phyloP scores from a whole-genome alignment of 768 basidiomycete genomes.

The Chalciporus chontae region DNA sequence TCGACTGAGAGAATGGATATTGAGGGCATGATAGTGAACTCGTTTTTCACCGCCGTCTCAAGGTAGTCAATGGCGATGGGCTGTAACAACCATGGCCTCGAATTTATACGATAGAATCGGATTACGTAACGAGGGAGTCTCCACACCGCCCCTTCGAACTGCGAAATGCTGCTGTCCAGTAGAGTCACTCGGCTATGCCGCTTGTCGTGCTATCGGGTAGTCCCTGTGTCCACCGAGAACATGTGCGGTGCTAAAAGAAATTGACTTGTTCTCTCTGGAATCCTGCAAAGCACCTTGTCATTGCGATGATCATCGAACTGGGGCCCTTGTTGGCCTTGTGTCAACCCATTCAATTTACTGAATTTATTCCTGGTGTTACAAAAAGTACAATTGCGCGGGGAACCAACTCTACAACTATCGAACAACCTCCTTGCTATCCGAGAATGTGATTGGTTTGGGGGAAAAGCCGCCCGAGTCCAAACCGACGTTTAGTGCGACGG shows the following conservation, averaged over 20 bases:
- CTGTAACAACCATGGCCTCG: too few species aligned
- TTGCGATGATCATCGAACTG: background rate
- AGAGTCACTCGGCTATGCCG: constrained; percentile 16
- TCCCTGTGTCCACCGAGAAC: constrained; percentile 10
- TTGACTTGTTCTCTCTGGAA: constrained; percentile 15
- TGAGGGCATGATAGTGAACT: constrained; percentile 20
- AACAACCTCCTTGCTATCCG: background rate
- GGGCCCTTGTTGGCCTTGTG: too few species aligned
- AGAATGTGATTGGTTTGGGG: background rate
- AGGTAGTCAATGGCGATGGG: constrained; percentile 1
- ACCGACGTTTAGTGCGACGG: background rate
- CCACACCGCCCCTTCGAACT: constrained; percentile 8
- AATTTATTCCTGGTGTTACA: constrained; percentile 7
- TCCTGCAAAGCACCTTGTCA: background rate
- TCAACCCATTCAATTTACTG: background rate
- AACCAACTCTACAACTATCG: background rate
- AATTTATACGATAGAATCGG: background rate
- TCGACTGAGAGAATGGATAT: constrained; percentile 26
- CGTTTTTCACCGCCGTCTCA: background rate
- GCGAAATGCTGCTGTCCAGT: constrained; percentile 2
- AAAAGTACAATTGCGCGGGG: background rate
- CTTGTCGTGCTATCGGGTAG: constrained; percentile 3
- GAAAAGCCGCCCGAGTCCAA: background rate
- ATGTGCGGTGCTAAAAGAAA: constrained; percentile 10
- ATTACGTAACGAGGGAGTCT: constrained; percentile 20